Conservation (phyloP, 345 rosid genomes). For the Hirschfeldia incana region DNA sequence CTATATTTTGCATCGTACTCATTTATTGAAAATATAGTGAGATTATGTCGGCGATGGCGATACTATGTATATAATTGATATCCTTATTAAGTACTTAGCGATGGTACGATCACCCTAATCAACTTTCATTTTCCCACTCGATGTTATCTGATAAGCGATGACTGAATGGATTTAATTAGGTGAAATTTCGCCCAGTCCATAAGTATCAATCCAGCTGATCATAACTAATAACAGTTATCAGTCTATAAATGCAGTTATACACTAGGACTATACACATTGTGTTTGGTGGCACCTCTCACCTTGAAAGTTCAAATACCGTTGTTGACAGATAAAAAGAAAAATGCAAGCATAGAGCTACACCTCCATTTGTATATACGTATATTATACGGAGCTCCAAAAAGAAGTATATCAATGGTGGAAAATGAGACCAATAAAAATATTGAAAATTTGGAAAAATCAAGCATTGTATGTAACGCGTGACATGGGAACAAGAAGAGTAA, state of each 20-base stretch:
- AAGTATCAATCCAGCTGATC: no score
- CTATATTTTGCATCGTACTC: constrained; percentile 5
- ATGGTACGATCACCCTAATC: not conserved
- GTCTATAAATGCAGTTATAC: no score
- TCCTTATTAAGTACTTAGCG: not conserved
- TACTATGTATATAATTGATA: not conserved
- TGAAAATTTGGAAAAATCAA: constrained; percentile 21
- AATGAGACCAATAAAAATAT: not conserved
- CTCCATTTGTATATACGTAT: not conserved
- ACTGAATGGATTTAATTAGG: not conserved
- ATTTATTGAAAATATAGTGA: not conserved
- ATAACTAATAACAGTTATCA: no score
- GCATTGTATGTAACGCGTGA: constrained; percentile 33
- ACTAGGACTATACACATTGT: no score
- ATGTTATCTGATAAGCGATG: not conserved
- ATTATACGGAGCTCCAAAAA: not conserved
- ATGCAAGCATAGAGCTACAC: not conserved
- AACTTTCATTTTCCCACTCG: not conserved
- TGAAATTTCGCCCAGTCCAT: not conserved
- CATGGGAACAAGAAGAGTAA: constrained; percentile 39
- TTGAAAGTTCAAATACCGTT: not conserved
- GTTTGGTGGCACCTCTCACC: not conserved
- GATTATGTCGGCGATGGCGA: not conserved
- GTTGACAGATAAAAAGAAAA: not conserved
- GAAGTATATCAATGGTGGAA: constrained; percentile 22